Evolutionary conservation across 768 basidiomycete genomes (phyloP), one percentile per base, ranked within the genome.

Genomic region (Suillus fuscotomentosus): DNA sequence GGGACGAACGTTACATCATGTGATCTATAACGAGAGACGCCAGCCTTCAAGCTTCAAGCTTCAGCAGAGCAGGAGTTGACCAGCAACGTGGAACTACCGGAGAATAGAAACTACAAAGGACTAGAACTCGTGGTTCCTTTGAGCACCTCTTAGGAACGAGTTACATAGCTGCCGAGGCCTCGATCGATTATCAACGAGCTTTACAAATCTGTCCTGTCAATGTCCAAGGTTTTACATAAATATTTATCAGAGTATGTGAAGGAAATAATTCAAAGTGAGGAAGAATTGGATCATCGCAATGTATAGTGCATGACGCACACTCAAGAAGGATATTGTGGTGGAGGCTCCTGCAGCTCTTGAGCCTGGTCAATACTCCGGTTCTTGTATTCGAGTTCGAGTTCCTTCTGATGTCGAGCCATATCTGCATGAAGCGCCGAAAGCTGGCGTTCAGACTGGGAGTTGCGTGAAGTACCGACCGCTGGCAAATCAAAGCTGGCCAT

Each of bases 401-500:
- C 56, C 42, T 66, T 66, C 57, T 66, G 65, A 47, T 66, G 42
- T 15, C 48, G 63, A 60, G 36, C 22, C 56, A 66, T 38, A 53
- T 66, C 63, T 31, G 15, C 27, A 34, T 66, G 51, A 65, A 66
- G 65, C 22, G 41, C 51, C 39, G 65, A 66, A 22, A 64, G 48
- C 17, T n/a, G 41, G 31, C 31, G 24, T 31, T 62, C 41, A 42
- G 57, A 24, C 24, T 42, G 57, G 5, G 27, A 42, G 22, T 27
- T 36, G 38, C 65, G 82, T n/a, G 75, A 69, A 9, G 63, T 94
- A 2, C 81, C 95, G 3, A 88, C 87, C 3, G 94, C 97, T 70
- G 95, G 95, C 3, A 94, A 93, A 0, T 94, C 95, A 73, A 95
- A 96, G 70, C 77, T 86, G 38, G 27, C n/a, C 27, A 24, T 56